phyloP scores from a whole-genome alignment of 148 eudicot species.

The Salicornia ramosissima region DNA sequence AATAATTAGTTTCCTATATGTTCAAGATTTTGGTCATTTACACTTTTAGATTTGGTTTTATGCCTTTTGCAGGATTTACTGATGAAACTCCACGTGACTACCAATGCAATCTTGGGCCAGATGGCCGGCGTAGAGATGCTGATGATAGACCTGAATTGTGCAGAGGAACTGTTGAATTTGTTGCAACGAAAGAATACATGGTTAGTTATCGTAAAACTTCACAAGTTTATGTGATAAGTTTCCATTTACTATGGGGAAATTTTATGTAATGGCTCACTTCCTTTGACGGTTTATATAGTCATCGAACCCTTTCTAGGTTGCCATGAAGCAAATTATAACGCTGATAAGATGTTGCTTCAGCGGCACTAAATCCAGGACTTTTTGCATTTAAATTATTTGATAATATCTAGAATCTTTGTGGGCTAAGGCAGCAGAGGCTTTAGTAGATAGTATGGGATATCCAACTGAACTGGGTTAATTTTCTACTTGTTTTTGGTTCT shows the following conservation, averaged over 20 bases:
- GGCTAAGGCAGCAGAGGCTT: too few species aligned
- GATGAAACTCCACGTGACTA: slow-evolving; percentile 97
- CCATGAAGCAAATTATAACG: too few species aligned
- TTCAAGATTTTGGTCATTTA: background rate
- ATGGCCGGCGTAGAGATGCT: slow-evolving; percentile 98
- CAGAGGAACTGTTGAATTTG: slow-evolving; percentile 98
- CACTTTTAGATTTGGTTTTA: background rate
- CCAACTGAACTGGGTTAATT: too few species aligned
- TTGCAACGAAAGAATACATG: slow-evolving; percentile 89
- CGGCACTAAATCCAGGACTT: too few species aligned
- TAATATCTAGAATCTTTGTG: too few species aligned
- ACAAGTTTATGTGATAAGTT: background rate
- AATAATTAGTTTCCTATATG: background rate
- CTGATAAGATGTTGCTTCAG: too few species aligned
- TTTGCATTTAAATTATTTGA: too few species aligned
- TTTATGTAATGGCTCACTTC: background rate
- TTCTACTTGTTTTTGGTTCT: too few species aligned
- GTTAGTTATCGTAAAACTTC: slow-evolving; percentile 35
- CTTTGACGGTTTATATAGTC: too few species aligned
- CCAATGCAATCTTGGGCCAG: slow-evolving; percentile 93
- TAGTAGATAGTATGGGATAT: too few species aligned
- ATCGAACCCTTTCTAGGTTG: too few species aligned
- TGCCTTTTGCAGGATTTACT: slow-evolving; percentile 63
- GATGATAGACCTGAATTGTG: slow-evolving; percentile 97
- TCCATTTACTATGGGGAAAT: background rate